A percentile compares a stretch with the other conserved stretches of the same genome.
phyloP scores from a whole-genome alignment of 495 filamentous ascomycete genomes.

The Penicillium riverlandense region DNA sequence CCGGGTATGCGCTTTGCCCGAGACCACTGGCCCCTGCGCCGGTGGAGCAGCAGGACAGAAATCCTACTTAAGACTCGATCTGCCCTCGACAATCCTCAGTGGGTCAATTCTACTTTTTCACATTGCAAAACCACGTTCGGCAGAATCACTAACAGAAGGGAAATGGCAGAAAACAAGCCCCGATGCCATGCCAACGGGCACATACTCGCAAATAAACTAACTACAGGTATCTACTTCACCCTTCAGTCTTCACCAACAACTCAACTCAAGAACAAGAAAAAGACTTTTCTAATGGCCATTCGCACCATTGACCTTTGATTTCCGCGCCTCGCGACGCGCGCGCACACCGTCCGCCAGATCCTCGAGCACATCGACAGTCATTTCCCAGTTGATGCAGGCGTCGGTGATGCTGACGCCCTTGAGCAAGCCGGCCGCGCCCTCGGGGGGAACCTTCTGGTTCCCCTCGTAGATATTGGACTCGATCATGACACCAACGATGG shows the following conservation, averaged over 20 bases:
- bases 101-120: too few species aligned
- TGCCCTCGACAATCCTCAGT: too few species aligned
- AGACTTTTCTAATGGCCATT: conserved; percentile 23
- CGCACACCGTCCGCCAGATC: conserved; percentile 80
- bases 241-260: not conserved
- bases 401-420: conserved; percentile 97
- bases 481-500: conserved; percentile 95
- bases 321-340: conserved; percentile 50
- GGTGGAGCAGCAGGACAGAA: conserved; percentile 4
- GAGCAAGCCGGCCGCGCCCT: conserved; percentile 70
- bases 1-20: conserved; percentile 18
- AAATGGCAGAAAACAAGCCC: conserved; percentile 3
- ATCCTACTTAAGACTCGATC: not conserved
- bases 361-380: conserved; percentile 77
- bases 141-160: not conserved
- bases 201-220: not conserved
- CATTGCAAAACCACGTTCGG: too few species aligned
- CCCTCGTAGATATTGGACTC: conserved; percentile 97
- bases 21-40: conserved; percentile 4
- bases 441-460: conserved; percentile 84
- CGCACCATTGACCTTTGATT: conserved; percentile 21
- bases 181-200: too few species aligned
- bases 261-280: not conserved
- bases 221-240: conserved; percentile 13
- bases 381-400: conserved; percentile 93